Percentiles rank a stretch among this genome's conserved stretches.
phyloP scores from a whole-genome alignment of 805 yeast species.

The Lachancea fermentati region DNA sequence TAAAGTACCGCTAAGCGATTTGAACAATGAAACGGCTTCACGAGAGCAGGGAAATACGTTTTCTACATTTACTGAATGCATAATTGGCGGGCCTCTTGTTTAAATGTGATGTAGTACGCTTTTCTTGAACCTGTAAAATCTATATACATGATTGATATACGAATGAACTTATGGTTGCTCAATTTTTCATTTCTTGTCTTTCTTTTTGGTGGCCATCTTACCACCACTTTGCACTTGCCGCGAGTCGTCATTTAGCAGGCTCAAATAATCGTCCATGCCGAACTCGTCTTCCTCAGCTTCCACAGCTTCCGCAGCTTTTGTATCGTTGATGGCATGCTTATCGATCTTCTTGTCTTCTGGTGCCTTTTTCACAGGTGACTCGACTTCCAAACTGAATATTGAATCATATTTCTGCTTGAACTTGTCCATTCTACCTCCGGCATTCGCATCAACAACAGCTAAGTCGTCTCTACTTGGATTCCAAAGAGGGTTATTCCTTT shows the following conservation, averaged over 20 bases:
- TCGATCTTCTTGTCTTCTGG: slow-evolving; percentile 10
- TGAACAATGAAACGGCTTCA: too few relatives aligned
- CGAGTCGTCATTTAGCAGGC: slow-evolving; percentile 26
- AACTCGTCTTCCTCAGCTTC: slow-evolving; percentile 17
- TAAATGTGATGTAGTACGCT: background rate
- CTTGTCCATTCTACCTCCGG: slow-evolving; percentile 73
- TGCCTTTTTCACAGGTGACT: slow-evolving; percentile 6
- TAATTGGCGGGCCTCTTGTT: too few relatives aligned
- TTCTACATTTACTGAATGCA: too few relatives aligned
- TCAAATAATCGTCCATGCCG: slow-evolving; percentile 31
- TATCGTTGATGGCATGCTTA: slow-evolving; percentile 3
- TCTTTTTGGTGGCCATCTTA: slow-evolving; percentile 28
- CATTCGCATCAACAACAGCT: slow-evolving; percentile 68
- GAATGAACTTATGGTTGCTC: background rate
- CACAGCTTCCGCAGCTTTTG: slow-evolving; percentile 1
- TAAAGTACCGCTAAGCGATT: background rate
- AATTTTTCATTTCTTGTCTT: slow-evolving; percentile 19
- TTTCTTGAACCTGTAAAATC: background rate
- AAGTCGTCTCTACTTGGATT: slow-evolving; percentile 80
- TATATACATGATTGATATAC: background rate
- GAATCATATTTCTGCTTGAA: slow-evolving; percentile 61
- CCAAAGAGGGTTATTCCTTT: slow-evolving; percentile 83
- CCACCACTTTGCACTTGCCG: slow-evolving; percentile 30
- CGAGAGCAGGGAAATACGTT: too few relatives aligned
- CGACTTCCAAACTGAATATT: slow-evolving; percentile 38